phyloP scores from a whole-genome alignment of 2,329 filamentous ascomycete species.

The Chrysoporthe deuterocubensis region DNA sequence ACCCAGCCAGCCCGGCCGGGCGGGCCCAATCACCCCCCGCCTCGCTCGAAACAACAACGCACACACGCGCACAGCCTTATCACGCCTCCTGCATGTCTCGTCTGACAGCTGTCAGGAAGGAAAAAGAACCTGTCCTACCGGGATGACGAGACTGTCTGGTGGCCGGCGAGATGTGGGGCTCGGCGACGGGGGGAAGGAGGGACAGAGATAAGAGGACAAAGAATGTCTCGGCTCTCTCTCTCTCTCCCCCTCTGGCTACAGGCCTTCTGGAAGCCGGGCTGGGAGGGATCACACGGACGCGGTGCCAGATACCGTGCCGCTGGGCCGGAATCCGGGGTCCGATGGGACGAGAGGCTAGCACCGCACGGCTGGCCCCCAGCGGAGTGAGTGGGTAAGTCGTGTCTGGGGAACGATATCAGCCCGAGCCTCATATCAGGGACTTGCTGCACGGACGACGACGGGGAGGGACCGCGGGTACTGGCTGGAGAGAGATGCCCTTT shows the following conservation, averaged over 20 bases:
- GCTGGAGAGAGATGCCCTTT: background rate
- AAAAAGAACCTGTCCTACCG: background rate
- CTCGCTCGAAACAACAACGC: too few relatives aligned
- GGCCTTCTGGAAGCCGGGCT: too few relatives aligned
- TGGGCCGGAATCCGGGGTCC: background rate
- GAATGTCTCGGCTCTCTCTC: background rate
- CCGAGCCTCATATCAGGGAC: background rate
- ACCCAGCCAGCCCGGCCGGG: too few relatives aligned
- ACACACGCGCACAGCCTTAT: background rate
- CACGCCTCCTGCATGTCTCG: background rate
- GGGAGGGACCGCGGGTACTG: too few relatives aligned
- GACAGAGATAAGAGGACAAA: background rate
- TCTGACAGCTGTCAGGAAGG: background rate
- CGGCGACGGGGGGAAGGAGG: background rate
- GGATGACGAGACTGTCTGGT: background rate
- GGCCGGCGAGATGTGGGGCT: background rate
- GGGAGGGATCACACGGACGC: background rate
- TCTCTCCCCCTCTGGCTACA: too few relatives aligned
- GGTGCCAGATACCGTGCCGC: background rate
- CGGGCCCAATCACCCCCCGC: too few relatives aligned
- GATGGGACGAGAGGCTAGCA: background rate
- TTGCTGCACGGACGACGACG: background rate
- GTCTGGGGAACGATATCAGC: too few relatives aligned
- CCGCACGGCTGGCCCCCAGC: background rate
- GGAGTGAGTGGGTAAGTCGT: background rate